A percentile compares a stretch with the other conserved stretches of the same genome.
Conservation (phyloP, 2,329 filamentous ascomycete genomes). For the Alternaria solani region DNA sequence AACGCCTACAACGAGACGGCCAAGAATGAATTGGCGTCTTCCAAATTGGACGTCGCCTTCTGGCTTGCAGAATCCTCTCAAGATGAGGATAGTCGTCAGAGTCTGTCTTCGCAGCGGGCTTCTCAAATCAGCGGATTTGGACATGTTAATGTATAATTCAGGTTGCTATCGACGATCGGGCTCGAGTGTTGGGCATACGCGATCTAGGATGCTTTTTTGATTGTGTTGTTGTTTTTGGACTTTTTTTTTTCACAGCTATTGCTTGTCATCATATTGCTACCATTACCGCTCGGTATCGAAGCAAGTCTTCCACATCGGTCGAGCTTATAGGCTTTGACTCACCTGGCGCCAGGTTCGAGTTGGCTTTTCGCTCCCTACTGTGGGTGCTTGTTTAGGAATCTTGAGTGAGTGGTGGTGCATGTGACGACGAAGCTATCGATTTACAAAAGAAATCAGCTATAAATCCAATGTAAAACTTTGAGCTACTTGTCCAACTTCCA, state of each 20-base stretch:
- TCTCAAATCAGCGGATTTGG: background rate
- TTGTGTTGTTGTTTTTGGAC: background rate
- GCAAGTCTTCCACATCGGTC: background rate
- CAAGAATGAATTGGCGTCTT: background rate
- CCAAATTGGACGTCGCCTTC: background rate
- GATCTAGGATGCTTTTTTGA: background rate
- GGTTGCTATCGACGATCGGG: background rate
- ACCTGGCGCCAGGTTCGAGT: background rate
- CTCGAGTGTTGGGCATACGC: background rate
- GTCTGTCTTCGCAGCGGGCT: background rate
- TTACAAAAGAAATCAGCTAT: background rate
- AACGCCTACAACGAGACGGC: background rate
- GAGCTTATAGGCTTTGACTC: conserved; percentile 1
- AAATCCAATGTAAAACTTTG: background rate
- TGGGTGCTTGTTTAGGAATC: background rate
- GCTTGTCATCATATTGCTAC: background rate
- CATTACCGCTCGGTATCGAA: background rate
- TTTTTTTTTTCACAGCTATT: no score
- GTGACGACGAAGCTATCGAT: background rate
- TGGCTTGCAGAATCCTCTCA: background rate
- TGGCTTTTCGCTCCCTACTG: background rate
- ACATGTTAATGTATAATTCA: background rate
- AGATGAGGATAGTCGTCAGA: background rate
- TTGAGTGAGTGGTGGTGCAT: background rate
- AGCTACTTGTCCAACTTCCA: rapidly evolving